phyloP scores from a whole-genome alignment of 805 yeast genomes.

The Kodamaea restingae region DNA sequence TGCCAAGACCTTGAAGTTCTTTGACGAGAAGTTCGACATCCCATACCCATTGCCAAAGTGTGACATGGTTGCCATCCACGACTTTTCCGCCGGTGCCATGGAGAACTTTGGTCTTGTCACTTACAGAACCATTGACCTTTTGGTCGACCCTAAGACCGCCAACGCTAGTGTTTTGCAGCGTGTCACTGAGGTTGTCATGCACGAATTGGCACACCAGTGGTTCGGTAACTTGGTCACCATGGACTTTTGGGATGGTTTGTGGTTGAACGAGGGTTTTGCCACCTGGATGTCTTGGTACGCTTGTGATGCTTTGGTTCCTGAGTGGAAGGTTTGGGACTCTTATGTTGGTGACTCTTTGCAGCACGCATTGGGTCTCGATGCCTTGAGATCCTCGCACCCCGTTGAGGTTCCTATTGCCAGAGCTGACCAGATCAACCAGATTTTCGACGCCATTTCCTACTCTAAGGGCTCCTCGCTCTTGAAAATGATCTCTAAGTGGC shows the following conservation, averaged over 20 bases:
- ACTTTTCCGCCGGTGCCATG: slow-evolving; percentile 86
- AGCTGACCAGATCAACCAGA: slow-evolving; percentile 79
- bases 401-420: slow-evolving; percentile 77
- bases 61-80: slow-evolving; percentile 80
- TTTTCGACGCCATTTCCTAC: slow-evolving; percentile 81
- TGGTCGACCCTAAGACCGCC: slow-evolving; percentile 68
- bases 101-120: slow-evolving; percentile 83
- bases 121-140: slow-evolving; percentile 70
- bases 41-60: slow-evolving; percentile 76
- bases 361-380: slow-evolving; percentile 69
- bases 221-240: slow-evolving; percentile 85
- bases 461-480: slow-evolving; percentile 75
- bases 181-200: slow-evolving; percentile 83
- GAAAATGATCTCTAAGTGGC: slow-evolving; percentile 76
- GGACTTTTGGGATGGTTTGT: slow-evolving; percentile 91
- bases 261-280: slow-evolving; percentile 88
- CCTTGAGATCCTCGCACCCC: slow-evolving; percentile 80
- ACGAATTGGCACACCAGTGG: slow-evolving; percentile 91
- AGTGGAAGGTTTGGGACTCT: slow-evolving; percentile 84
- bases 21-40: slow-evolving; percentile 68
- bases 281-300: slow-evolving; percentile 91
- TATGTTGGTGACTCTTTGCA: slow-evolving; percentile 77
- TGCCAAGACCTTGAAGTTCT: slow-evolving; percentile 69
- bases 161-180: slow-evolving; percentile 61
- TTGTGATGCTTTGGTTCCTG: slow-evolving; percentile 70